phyloP scores from a whole-genome alignment of 345 rosid species.

The Conringia planisiliqua region DNA sequence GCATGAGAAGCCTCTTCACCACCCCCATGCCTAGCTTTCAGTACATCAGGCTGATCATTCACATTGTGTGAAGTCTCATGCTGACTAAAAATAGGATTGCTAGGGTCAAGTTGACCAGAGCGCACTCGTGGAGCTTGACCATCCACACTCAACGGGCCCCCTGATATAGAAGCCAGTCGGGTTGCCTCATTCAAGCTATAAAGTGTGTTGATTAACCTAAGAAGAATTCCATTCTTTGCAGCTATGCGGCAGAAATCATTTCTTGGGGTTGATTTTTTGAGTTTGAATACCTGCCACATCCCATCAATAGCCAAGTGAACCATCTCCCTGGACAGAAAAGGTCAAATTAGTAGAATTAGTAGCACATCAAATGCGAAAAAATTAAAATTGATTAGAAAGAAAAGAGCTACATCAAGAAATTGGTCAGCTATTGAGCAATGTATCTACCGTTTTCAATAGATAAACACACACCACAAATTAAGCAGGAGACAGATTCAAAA shows the following conservation, averaged over 20 bases:
- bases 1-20: conserved; percentile 72
- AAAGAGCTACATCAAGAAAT: conserved; percentile 5
- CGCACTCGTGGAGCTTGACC: conserved; percentile 55
- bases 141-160: conserved; percentile 54
- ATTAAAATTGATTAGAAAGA: not conserved
- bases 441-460: not conserved
- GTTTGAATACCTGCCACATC: conserved; percentile 99
- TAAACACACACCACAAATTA: not conserved
- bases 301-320: conserved; percentile 99
- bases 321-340: conserved; percentile 80
- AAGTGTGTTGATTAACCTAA: conserved; percentile 87
- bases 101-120: conserved; percentile 74
- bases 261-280: conserved; percentile 85
- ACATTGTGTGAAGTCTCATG: conserved; percentile 47
- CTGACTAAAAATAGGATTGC: conserved; percentile 60
- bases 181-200: conserved; percentile 96
- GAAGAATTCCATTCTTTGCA: conserved; percentile 85
- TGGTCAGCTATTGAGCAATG: not conserved
- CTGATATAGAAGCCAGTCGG: conserved; percentile 68
- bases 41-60: conserved; percentile 60
- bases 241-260: conserved; percentile 97
- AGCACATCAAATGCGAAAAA: not conserved
- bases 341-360: conserved; percentile 32
- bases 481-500: not conserved
- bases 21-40: conserved; percentile 55